These are phyloP conservation scores for Sugiyamaella lignohabitans DNA, from an alignment of 805 yeast species.

Conservation along the genomic window DNA sequence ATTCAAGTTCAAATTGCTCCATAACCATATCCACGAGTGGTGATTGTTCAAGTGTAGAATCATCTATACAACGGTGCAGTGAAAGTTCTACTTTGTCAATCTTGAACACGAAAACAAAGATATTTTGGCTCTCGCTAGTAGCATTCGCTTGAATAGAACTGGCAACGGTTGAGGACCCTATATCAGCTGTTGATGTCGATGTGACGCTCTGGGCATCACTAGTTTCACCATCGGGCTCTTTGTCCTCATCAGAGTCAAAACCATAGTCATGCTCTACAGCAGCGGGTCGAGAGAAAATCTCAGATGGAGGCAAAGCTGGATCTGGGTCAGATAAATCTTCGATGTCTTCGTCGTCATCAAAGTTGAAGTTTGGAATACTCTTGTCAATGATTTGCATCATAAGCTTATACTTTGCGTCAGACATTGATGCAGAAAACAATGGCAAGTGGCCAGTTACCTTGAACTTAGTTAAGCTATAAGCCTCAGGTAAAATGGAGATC, in stretches of 20 bases:
- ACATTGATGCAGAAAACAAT: conserved; percentile 58
- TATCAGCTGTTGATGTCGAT: background rate
- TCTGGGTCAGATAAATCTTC: background rate
- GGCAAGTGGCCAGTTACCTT: conserved; percentile 76
- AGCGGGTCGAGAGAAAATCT: too few species aligned
- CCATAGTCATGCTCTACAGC: conserved; percentile 4
- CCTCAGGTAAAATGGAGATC: conserved; percentile 78
- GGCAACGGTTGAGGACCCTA: background rate
- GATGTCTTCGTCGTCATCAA: conserved; percentile 21
- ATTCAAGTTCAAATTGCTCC: conserved; percentile 53
- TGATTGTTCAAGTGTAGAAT: conserved; percentile 52
- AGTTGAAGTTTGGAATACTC: conserved; percentile 50
- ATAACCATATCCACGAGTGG: conserved; percentile 69
- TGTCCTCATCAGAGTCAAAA: conserved; percentile 1
- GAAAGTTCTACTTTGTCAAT: conserved; percentile 59
- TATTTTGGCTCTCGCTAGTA: conserved; percentile 41
- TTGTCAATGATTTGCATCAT: conserved; percentile 70
- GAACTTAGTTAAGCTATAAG: conserved; percentile 63
- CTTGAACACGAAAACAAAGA: conserved; percentile 64
- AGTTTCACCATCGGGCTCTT: background rate
- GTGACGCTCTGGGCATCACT: background rate
- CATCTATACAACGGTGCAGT: conserved; percentile 61
- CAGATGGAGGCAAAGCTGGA: background rate
- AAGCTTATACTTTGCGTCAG: conserved; percentile 86
- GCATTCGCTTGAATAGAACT: background rate